Evolutionary conservation across 208 protist genomes (phyloP), one percentile per base, ranked within the genome.

Genomic region (Angomonas desouzai): DNA sequence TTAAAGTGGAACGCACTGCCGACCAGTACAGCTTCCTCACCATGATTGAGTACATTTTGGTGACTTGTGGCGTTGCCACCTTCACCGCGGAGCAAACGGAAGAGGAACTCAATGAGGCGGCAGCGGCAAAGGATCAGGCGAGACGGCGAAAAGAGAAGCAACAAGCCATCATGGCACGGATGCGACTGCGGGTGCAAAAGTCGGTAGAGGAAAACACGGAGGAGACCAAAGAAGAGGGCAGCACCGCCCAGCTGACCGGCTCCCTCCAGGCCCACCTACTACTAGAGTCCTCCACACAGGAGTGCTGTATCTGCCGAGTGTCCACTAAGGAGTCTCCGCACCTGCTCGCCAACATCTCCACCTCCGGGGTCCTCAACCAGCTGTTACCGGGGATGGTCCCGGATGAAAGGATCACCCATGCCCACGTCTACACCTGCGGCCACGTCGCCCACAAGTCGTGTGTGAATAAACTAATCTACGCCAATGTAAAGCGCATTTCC

Each of bases 101-200:
- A 23, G 45, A 51, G 45, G 45, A 51, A 16, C 18, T 51, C 20
- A 13, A 51, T 2, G 57, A 22, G 3, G 70, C 62, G 53, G 66
- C 64, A 30, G 66, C 34, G 22, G 72, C 74, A 29, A 60, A 72
- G 30, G 73, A 67, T 28, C 81, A 75, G 32, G 74, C 73, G 38
- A 68, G 72, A 64, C 60, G 59, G 20, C 34, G 87, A n/a, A 85
- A 91, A 68, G 84, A 87, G 48, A 76, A 72, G 43, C 87, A 93
- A 68, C 65, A 66, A 6, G 75, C 76, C 59, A 66, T 93, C 20
- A 72, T 93, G 57, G 62, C 68, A 29, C 78, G 81, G 34, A 79
- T 91, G 69, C 85, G 72, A 36, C 75, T 55, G 30, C 76, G 66
- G 16, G 65, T 66, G 22, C 30, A 74, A 3, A 79, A 81, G 67